phyloP scores from a whole-genome alignment of 2,329 filamentous ascomycete genomes.

The Colletotrichum simmondsii region DNA sequence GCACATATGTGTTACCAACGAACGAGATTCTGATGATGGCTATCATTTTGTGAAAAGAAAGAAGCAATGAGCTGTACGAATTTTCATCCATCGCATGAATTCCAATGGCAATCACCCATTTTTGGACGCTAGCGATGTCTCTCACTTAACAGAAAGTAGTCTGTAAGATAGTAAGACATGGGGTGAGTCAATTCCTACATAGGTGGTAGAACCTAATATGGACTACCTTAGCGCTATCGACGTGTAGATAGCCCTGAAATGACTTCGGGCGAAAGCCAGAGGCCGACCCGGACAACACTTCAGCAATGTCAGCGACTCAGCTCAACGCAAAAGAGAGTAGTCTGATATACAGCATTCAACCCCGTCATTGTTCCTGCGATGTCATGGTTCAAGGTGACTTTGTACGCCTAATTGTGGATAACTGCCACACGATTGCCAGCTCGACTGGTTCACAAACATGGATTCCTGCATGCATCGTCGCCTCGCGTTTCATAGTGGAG shows the following conservation, averaged over 20 bases:
- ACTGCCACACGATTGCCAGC: slow-evolving; percentile 48
- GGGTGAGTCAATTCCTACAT: neutral
- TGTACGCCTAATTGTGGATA: slow-evolving; percentile 53
- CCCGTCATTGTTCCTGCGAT: slow-evolving; percentile 55
- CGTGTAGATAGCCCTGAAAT: neutral
- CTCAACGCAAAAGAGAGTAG: slow-evolving; percentile 53
- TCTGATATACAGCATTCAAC: slow-evolving; percentile 52
- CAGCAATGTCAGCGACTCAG: slow-evolving; percentile 49
- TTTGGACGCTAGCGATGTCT: neutral
- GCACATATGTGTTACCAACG: neutral
- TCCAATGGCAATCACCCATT: neutral
- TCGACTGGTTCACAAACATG: slow-evolving; percentile 44
- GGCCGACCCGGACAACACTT: slow-evolving; percentile 45
- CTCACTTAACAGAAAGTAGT: neutral
- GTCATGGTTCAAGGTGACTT: slow-evolving; percentile 53
- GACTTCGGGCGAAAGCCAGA: slow-evolving; percentile 46
- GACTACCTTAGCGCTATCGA: no score
- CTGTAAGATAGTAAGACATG: slow-evolving; percentile 1
- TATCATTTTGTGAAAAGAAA: neutral
- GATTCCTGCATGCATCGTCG: slow-evolving; percentile 47
- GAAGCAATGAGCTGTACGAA: no score
- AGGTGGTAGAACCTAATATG: no score
- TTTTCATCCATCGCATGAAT: neutral
- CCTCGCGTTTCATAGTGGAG: slow-evolving; percentile 45
- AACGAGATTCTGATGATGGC: neutral